Percentiles rank a stretch among this genome's conserved stretches.
These are phyloP conservation scores for Exobasidium cylindrosporum DNA, from an alignment of 1,284 basidiomycete genomes.

Conservation along the genomic window DNA sequence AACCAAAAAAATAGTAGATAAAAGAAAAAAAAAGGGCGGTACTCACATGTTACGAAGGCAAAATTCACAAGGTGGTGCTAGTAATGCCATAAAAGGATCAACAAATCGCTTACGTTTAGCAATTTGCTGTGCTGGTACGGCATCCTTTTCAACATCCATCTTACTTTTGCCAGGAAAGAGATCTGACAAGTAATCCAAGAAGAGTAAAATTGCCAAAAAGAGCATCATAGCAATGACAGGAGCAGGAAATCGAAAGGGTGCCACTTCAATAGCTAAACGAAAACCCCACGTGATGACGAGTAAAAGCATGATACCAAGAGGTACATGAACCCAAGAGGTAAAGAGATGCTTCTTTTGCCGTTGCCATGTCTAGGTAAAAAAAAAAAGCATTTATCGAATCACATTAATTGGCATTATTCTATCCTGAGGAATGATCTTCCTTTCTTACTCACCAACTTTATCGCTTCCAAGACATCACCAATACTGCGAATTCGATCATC, in stretches of 20 bases:
- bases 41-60: slow-evolving; percentile 40
- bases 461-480: neutral
- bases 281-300: slow-evolving; percentile 22
- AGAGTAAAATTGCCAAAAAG: slow-evolving; percentile 29
- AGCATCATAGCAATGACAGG: slow-evolving; percentile 37
- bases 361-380: slow-evolving; percentile 18
- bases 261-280: slow-evolving; percentile 32
- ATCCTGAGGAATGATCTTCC: neutral
- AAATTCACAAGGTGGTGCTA: slow-evolving; percentile 47
- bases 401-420: neutral
- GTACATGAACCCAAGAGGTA: slow-evolving; percentile 42
- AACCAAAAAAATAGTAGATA: neutral
- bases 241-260: slow-evolving; percentile 39
- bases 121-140: neutral
- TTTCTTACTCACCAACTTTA: neutral
- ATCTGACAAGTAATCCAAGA: slow-evolving; percentile 31
- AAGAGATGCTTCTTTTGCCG: slow-evolving; percentile 26
- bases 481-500: neutral
- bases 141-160: neutral
- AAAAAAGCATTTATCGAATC: neutral
- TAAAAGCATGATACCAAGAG: slow-evolving; percentile 21
- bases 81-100: slow-evolving; percentile 23
- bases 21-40: neutral
- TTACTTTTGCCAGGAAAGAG: slow-evolving; percentile 20
- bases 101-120: slow-evolving; percentile 18